A percentile compares a stretch with the other conserved stretches of the same genome.
phyloP scores from a whole-genome alignment of 1,284 basidiomycete species.

The Hypsizygus ulmarius region DNA sequence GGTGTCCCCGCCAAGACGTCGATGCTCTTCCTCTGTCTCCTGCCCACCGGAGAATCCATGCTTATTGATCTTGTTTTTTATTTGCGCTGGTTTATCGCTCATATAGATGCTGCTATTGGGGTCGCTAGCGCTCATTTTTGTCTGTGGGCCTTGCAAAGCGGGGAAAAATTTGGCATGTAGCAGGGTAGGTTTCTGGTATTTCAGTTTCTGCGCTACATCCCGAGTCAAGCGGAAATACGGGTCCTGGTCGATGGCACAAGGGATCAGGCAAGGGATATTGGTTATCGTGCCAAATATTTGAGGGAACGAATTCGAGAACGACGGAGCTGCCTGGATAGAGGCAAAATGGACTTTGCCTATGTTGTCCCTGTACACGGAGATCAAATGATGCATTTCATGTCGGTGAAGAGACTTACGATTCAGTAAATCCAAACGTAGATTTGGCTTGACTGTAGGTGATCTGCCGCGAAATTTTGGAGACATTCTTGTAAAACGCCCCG shows the following conservation, averaged over 20 bases:
- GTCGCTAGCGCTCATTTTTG: conserved; percentile 98
- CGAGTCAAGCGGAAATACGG: conserved; percentile 97
- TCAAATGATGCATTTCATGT: background rate
- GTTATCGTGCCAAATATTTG: conserved; percentile 90
- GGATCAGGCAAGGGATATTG: conserved; percentile 92
- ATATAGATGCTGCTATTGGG: conserved; percentile 92
- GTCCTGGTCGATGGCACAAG: conserved; percentile 98
- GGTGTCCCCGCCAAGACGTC: conserved; percentile 85
- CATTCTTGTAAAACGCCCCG: conserved; percentile 92
- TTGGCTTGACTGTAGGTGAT: conserved; percentile 95
- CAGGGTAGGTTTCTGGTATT: conserved; percentile 93
- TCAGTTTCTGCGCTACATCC: conserved; percentile 91
- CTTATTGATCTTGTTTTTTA: conserved; percentile 97
- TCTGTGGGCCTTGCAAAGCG: conserved; percentile 94
- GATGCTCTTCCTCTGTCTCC: conserved; percentile 94
- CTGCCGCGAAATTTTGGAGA: conserved; percentile 89
- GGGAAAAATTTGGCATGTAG: conserved; percentile 98
- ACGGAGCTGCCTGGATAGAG: conserved; percentile 94
- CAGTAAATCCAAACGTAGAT: conserved; percentile 94
- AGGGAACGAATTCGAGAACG: conserved; percentile 98
- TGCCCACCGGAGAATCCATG: conserved; percentile 89
- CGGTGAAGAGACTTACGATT: conserved; percentile 62
- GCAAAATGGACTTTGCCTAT: conserved; percentile 98
- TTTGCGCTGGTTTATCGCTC: conserved; percentile 90
- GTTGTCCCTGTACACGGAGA: conserved; percentile 69